Base-by-base conservation (phyloP, 345 rosid species). In the Hypericum perforatum region DNA sequence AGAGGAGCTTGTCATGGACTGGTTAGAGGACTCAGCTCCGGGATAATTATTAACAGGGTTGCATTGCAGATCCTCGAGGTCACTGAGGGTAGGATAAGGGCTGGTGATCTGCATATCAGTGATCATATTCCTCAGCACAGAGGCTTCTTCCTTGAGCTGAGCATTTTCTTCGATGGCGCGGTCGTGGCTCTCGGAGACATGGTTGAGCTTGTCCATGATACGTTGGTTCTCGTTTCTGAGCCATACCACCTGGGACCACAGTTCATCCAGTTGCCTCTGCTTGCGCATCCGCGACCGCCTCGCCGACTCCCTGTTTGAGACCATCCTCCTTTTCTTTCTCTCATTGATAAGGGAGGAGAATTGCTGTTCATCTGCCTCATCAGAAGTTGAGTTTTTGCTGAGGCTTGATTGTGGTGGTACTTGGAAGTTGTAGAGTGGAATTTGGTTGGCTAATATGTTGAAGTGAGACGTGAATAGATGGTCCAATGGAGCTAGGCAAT, bases 261-360 rank as follows among this genome's bases (percentile, higher is more conserved):
- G 92, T 80, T 91, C 98, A 41, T 91, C 98, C 10, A 91, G 71
- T 73, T 91, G 98, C 69, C 82, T 81, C 74, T 86, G 98, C 74
- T 86, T 90, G 54, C 97, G 84, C 97, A 90, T 82, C 36, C 97
- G 91, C 22, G 96, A 90, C 32, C 96, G 52, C 37, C 96, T 81
- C 2, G 97, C 97, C 6, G 97, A 86, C 47, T 91, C 98, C 72
- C 98, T 63, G 54, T 91, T 91, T 5, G 98, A 91, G 64, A 91
- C 76, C 96, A 84, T 86, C 78, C 98, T 82, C 61, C 95, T 73
- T 68, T 84, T 85, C 69, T 86, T 90, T 53, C 97, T 74, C 70
- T 86, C 97, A 6, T 73, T 84, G 74, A 86, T 76, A 50, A 86
- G 68, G 57, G 62, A 22, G 32, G 32, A 61, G 54, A 77, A 58